Evolutionary conservation across 1,139 yeast species (phyloP).

Genomic region (Sugiyamaella paludigena): DNA sequence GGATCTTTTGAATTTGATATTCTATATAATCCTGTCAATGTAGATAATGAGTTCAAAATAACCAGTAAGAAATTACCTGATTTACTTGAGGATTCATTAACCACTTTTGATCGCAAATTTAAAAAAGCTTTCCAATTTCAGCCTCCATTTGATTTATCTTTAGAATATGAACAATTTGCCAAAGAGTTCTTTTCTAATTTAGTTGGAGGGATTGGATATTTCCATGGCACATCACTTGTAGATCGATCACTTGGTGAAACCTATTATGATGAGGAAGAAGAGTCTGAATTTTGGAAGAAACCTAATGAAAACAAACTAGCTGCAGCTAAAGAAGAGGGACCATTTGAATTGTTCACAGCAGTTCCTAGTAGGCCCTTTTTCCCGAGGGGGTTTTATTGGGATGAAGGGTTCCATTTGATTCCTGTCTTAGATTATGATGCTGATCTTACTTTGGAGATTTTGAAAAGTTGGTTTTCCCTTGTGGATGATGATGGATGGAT

Average conservation of each 20-base stretch:
- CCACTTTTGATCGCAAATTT: slow-evolving; percentile 56
- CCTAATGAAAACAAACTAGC: slow-evolving; percentile 23
- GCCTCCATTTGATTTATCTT: slow-evolving; percentile 50
- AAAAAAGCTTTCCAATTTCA: slow-evolving; percentile 50
- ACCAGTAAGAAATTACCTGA: slow-evolving; percentile 26
- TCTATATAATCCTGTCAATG: slow-evolving; percentile 50
- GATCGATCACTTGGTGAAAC: slow-evolving; percentile 69
- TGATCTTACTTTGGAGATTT: slow-evolving; percentile 75
- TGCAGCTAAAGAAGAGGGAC: slow-evolving; percentile 33
- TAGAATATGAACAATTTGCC: slow-evolving; percentile 58
- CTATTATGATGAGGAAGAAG: slow-evolving; percentile 50
- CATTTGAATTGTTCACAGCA: slow-evolving; percentile 64
- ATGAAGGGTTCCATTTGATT: slow-evolving; percentile 91
- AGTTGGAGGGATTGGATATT: slow-evolving; percentile 86
- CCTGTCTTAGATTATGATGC: slow-evolving; percentile 82
- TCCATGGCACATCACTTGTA: slow-evolving; percentile 82
- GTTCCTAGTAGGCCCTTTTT: slow-evolving; percentile 94
- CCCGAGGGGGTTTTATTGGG: slow-evolving; percentile 98
- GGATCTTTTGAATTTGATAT: slow-evolving; percentile 81
- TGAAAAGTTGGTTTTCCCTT: slow-evolving; percentile 82
- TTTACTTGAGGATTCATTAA: slow-evolving; percentile 39
- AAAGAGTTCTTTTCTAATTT: slow-evolving; percentile 77
- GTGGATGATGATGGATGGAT: slow-evolving; percentile 96
- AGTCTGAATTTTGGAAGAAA: slow-evolving; percentile 39
- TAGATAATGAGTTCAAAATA: slow-evolving; percentile 43